These are phyloP conservation scores for Blastobotrys peoriensis DNA, from an alignment of 805 yeast genomes.

Conservation along the genomic window DNA sequence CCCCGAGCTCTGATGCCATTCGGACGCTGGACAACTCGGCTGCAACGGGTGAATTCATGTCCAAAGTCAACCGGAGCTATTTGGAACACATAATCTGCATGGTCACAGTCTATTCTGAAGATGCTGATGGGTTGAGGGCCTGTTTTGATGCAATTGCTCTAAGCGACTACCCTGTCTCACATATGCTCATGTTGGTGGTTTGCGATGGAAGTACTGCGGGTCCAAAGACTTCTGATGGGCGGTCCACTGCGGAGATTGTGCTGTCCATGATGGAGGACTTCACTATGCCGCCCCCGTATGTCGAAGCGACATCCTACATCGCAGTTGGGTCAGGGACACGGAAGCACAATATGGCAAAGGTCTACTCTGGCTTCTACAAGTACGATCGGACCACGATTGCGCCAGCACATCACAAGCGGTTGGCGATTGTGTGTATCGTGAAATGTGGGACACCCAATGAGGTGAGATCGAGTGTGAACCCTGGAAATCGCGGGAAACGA, in stretches of 20 bases:
- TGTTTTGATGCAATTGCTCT: slow-evolving; percentile 76
- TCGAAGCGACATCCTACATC: slow-evolving; percentile 65
- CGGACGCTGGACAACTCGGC: neutral
- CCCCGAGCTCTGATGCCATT: neutral
- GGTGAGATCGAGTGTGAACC: slow-evolving; percentile 51
- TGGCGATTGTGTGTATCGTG: slow-evolving; percentile 71
- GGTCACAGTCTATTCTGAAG: slow-evolving; percentile 84
- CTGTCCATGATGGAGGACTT: slow-evolving; percentile 68
- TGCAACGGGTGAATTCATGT: neutral
- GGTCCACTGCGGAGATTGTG: slow-evolving; percentile 70
- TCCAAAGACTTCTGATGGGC: slow-evolving; percentile 56
- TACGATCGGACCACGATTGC: slow-evolving; percentile 69
- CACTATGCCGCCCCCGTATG: slow-evolving; percentile 54
- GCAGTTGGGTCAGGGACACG: slow-evolving; percentile 75
- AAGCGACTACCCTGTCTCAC: slow-evolving; percentile 77
- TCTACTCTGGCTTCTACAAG: slow-evolving; percentile 77
- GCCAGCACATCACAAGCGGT: slow-evolving; percentile 63
- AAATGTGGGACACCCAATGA: slow-evolving; percentile 88
- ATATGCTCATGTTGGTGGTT: slow-evolving; percentile 65
- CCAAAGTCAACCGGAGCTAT: neutral
- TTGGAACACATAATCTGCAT: slow-evolving; percentile 49
- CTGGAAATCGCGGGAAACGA: slow-evolving; percentile 95
- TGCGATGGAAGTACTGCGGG: slow-evolving; percentile 88
- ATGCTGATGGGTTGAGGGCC: slow-evolving; percentile 63
- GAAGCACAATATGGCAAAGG: slow-evolving; percentile 84